Percentiles rank a stretch among this genome's conserved stretches.
These are phyloP conservation scores for Gilbertella persicaria DNA, from an alignment of 371 early-diverging fungal genomes.

Conservation along the genomic window DNA sequence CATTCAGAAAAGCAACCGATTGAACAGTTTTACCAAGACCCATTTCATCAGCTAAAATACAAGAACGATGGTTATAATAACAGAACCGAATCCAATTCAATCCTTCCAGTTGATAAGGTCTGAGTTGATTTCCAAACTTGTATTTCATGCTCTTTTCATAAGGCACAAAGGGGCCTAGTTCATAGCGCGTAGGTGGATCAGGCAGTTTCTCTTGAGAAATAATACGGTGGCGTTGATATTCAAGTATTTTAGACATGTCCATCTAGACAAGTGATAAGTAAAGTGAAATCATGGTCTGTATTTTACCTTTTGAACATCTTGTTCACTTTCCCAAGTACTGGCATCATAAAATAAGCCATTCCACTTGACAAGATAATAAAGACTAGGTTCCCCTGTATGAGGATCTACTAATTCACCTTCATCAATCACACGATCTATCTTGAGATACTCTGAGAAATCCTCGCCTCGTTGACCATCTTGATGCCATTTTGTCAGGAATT, in stretches of 20 bases:
- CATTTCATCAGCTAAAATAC: conserved; percentile 89
- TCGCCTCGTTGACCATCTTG: conserved; percentile 46
- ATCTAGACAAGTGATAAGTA: conserved; percentile 29
- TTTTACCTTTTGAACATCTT: conserved; percentile 55
- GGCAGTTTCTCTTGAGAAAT: conserved; percentile 48
- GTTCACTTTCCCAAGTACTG: conserved; percentile 83
- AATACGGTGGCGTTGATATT: conserved; percentile 43
- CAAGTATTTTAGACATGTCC: conserved; percentile 58
- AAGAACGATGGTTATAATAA: conserved; percentile 60
- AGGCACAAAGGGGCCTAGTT: conserved; percentile 54
- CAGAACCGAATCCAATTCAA: conserved; percentile 74
- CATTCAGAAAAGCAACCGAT: conserved; percentile 69
- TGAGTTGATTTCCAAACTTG: conserved; percentile 68
- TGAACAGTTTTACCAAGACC: conserved; percentile 79
- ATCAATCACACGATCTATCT: conserved; percentile 78
- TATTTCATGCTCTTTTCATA: conserved; percentile 46
- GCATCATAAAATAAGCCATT: conserved; percentile 79
- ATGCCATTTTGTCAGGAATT: conserved; percentile 68
- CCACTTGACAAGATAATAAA: conserved; percentile 93
- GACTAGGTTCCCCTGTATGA: conserved; percentile 46
- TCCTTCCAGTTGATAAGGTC: conserved; percentile 71
- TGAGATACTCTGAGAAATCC: conserved; percentile 49
- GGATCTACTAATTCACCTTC: conserved; percentile 71
- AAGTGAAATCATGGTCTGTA: neutral
- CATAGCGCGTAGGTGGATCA: conserved; percentile 48